These are phyloP conservation scores for Cercospora sp. DNA, from an alignment of 2,329 filamentous ascomycete species.

Conservation along the genomic window DNA sequence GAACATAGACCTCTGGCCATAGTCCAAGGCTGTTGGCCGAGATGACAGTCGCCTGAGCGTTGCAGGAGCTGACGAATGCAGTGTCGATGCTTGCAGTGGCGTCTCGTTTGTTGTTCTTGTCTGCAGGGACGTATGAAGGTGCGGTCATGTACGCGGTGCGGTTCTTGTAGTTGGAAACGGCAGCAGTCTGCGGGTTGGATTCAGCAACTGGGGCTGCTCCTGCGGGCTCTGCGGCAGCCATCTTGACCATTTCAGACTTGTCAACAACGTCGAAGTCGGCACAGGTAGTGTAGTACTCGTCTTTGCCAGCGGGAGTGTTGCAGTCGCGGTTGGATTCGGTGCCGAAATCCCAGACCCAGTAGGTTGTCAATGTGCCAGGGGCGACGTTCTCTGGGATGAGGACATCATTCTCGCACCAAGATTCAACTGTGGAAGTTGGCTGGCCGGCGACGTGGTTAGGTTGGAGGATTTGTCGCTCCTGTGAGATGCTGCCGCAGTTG, in stretches of 20 bases:
- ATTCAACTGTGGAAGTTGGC: constrained; percentile 48
- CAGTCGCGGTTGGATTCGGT: constrained; percentile 49
- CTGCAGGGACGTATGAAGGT: constrained; percentile 28
- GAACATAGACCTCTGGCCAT: constrained; percentile 30
- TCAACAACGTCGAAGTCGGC: constrained; percentile 55
- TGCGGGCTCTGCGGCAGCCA: not conserved
- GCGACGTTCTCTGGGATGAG: constrained; percentile 67
- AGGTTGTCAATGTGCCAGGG: constrained; percentile 72
- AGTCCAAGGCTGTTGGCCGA: constrained; percentile 19
- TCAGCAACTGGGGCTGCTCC: constrained; percentile 27
- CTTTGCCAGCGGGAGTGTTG: constrained; percentile 49
- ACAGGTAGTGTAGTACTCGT: constrained; percentile 62
- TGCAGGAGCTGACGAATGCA: constrained; percentile 30
- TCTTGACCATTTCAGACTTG: constrained; percentile 32
- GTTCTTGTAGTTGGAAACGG: constrained; percentile 43
- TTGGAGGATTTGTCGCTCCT: constrained; percentile 58
- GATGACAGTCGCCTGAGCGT: constrained; percentile 23
- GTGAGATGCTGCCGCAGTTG: constrained; percentile 61
- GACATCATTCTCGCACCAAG: constrained; percentile 81
- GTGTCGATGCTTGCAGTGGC: constrained; percentile 23
- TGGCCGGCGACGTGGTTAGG: constrained; percentile 57
- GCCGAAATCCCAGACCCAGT: constrained; percentile 98
- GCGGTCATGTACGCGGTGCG: constrained; percentile 43
- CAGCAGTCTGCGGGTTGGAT: constrained; percentile 44
- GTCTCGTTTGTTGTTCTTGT: constrained; percentile 23